A percentile compares a stretch with the other conserved stretches of the same genome.
Evolutionary conservation across 495 filamentous ascomycete genomes (phyloP).

Genomic region (Penicillium arizonense): DNA sequence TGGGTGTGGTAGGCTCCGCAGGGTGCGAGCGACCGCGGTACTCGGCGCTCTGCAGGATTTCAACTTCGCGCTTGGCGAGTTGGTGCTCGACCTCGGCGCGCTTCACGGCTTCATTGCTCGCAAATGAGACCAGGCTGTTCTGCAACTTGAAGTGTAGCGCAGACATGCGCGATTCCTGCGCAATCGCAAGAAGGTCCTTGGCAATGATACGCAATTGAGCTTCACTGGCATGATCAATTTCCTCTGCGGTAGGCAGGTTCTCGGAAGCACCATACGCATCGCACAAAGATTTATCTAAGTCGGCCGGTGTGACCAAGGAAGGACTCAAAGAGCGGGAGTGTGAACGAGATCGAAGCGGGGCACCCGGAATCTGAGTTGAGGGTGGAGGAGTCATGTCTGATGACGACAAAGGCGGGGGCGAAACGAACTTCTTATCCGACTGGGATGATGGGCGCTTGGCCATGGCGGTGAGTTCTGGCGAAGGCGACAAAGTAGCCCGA

Average conservation of each 20-base stretch:
- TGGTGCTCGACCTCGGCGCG: slow-evolving; percentile 90
- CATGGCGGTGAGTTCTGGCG: slow-evolving; percentile 36
- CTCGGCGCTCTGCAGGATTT: slow-evolving; percentile 68
- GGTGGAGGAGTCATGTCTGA: slow-evolving; percentile 71
- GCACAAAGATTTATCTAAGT: slow-evolving; percentile 54
- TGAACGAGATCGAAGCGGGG: slow-evolving; percentile 38
- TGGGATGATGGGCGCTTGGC: slow-evolving; percentile 28
- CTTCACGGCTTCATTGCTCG: slow-evolving; percentile 82
- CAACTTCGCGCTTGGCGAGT: slow-evolving; percentile 86
- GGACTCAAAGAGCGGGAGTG: slow-evolving; percentile 39
- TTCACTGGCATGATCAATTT: slow-evolving; percentile 60
- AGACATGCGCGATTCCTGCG: slow-evolving; percentile 70
- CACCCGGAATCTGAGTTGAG: slow-evolving; percentile 61
- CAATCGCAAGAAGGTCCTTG: slow-evolving; percentile 47
- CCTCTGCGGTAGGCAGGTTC: slow-evolving; percentile 57
- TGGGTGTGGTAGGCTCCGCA: slow-evolving; percentile 29
- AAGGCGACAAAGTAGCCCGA: slow-evolving; percentile 40
- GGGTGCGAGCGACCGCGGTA: slow-evolving; percentile 41
- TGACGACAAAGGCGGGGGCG: slow-evolving; percentile 40
- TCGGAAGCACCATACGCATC: slow-evolving; percentile 48
- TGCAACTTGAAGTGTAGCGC: slow-evolving; percentile 91
- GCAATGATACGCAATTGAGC: slow-evolving; percentile 62
- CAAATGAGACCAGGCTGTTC: slow-evolving; percentile 80
- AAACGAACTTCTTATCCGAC: slow-evolving; percentile 36
- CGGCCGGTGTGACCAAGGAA: slow-evolving; percentile 56